Evolutionary conservation across 2,329 filamentous ascomycete genomes (phyloP).

Genomic region (Sporothrix globosa): DNA sequence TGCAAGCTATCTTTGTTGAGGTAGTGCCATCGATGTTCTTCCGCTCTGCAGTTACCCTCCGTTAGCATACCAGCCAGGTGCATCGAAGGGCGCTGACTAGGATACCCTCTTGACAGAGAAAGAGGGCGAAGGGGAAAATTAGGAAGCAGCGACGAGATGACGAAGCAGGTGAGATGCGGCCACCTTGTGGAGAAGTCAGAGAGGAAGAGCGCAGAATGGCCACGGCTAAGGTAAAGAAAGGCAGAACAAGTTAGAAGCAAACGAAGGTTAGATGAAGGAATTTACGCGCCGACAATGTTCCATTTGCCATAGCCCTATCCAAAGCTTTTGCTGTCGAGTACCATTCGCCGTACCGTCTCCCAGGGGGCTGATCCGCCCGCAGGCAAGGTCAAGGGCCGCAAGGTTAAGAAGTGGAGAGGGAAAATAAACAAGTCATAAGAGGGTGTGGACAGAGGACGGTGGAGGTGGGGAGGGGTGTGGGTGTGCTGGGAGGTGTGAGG

Average conservation of each 20-base stretch:
- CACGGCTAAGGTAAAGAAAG: background rate
- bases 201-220: background rate
- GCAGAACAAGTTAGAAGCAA: background rate
- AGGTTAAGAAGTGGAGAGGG: constrained; percentile 34
- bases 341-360: background rate
- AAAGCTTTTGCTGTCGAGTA: constrained; percentile 19
- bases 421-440: constrained; percentile 25
- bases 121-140: background rate
- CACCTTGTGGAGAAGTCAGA: background rate
- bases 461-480: constrained; percentile 16
- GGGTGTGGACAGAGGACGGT: constrained; percentile 17
- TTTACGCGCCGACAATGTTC: constrained; percentile 34
- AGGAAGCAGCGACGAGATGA: background rate
- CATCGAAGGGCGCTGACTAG: background rate
- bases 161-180: constrained; percentile 6
- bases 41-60: background rate
- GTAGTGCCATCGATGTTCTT: background rate
- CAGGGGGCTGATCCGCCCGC: constrained; percentile 32
- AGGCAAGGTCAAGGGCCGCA: constrained; percentile 25
- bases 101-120: background rate
- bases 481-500: constrained; percentile 21
- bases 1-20: background rate
- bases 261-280: constrained; percentile 28
- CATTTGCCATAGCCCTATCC: constrained; percentile 29
- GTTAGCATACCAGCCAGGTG: background rate